These are phyloP conservation scores for Fusarium acutatum DNA, from an alignment of 2,329 filamentous ascomycete species.

Conservation along the genomic window DNA sequence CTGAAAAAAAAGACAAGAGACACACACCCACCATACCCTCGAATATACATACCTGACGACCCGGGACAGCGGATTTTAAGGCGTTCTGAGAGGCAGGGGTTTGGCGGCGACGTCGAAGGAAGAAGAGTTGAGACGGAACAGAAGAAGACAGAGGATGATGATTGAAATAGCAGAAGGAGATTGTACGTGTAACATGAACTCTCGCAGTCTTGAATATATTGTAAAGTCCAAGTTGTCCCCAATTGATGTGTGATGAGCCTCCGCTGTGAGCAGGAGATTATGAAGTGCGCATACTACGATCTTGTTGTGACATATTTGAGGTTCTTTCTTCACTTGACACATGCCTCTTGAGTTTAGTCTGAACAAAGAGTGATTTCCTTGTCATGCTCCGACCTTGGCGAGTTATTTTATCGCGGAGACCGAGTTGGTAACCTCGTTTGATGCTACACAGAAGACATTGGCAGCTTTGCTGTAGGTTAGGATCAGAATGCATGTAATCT, in stretches of 20 bases:
- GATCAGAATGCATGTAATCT: neutral
- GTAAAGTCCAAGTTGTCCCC: constrained; percentile 18
- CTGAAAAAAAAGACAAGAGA: neutral
- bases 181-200: constrained; percentile 42
- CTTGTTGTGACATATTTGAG: neutral
- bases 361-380: neutral
- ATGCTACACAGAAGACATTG: constrained; percentile 8
- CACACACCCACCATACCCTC: constrained; percentile 15
- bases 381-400: neutral
- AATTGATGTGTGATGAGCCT: neutral
- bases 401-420: neutral
- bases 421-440: constrained; percentile 19
- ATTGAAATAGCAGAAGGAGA: constrained; percentile 25
- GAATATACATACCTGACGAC: constrained; percentile 34
- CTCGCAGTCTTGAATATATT: constrained; percentile 39
- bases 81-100: constrained; percentile 27
- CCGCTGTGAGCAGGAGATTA: neutral
- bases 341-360: neutral
- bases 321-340: neutral
- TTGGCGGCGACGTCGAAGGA: constrained; percentile 16
- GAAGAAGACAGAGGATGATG: constrained; percentile 5
- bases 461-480: neutral
- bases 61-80: constrained; percentile 26
- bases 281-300: rapidly evolving
- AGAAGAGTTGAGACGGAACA: neutral